Evolutionary conservation across 441 rosid genomes (phyloP).

Genomic region (Dalechampia spathulata): DNA sequence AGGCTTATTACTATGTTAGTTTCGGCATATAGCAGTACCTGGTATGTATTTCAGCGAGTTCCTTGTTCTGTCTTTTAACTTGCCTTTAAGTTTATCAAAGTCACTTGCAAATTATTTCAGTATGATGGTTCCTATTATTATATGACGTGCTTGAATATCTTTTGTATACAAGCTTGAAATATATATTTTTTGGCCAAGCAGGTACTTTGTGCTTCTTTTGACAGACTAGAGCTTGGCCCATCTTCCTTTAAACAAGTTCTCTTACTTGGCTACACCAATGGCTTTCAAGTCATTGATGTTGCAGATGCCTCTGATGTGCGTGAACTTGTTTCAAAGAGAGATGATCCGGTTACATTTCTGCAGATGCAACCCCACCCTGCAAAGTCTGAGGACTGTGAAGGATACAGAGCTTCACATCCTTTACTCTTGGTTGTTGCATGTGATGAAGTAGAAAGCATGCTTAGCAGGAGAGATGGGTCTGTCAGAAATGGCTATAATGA

Average conservation of each 20-base stretch:
- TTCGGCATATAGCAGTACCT: too few relatives aligned
- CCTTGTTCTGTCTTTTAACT: too few relatives aligned
- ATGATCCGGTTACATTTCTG: constrained; percentile 75
- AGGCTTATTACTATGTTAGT: too few relatives aligned
- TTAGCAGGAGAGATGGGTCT: constrained; percentile 47
- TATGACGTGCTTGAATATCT: neutral
- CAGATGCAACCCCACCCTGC: constrained; percentile 89
- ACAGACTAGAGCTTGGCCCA: constrained; percentile 57
- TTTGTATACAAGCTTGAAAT: constrained; percentile 8
- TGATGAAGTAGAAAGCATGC: constrained; percentile 51
- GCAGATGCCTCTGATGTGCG: constrained; percentile 68
- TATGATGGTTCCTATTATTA: neutral
- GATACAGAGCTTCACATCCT: constrained; percentile 78
- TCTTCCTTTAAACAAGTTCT: constrained; percentile 60
- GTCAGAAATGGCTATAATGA: constrained; percentile 55
- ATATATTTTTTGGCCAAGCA: constrained; percentile 27
- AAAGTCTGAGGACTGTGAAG: constrained; percentile 51
- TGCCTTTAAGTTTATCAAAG: too few relatives aligned
- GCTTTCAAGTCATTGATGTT: constrained; percentile 89
- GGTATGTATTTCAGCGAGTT: too few relatives aligned
- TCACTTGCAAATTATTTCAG: neutral
- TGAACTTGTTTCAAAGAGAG: constrained; percentile 80
- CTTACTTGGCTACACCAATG: constrained; percentile 83
- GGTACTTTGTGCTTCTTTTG: constrained; percentile 96
- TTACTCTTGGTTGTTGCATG: constrained; percentile 78